phyloP scores from a whole-genome alignment of 2,329 filamentous ascomycete species.

The Penicillium corylophilum region DNA sequence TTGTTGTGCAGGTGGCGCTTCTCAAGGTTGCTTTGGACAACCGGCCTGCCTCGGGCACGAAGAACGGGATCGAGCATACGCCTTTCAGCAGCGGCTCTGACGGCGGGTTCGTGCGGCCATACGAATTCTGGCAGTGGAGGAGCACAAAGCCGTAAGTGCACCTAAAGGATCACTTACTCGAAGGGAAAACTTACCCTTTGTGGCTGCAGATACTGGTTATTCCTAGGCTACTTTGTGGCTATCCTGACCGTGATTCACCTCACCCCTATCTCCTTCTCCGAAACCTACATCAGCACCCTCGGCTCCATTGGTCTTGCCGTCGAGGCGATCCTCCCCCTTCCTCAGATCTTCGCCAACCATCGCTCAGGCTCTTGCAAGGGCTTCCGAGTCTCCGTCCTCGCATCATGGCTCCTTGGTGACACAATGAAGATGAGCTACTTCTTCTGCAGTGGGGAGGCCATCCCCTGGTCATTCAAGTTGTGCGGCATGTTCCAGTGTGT shows the following conservation, averaged over 20 bases:
- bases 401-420: conserved; percentile 51
- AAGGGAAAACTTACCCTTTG: conserved; percentile 7
- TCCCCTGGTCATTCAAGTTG: conserved; percentile 50
- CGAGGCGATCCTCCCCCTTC: conserved; percentile 49
- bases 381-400: conserved; percentile 49
- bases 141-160: conserved; percentile 49
- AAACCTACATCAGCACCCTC: conserved; percentile 45
- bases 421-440: conserved; percentile 53
- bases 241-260: conserved; percentile 54
- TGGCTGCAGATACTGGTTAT: conserved; percentile 54
- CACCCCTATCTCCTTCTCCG: conserved; percentile 45
- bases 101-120: conserved; percentile 49
- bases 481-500: conserved; percentile 51
- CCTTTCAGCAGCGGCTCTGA: conserved; percentile 38
- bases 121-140: conserved; percentile 65
- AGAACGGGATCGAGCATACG: conserved; percentile 42
- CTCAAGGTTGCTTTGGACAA: conserved; percentile 62
- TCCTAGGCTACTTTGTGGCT: conserved; percentile 54
- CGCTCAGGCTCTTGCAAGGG: conserved; percentile 49
- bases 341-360: conserved; percentile 50
- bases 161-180: background rate
- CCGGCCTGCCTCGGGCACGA: conserved; percentile 45
- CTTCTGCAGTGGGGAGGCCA: conserved; percentile 43
- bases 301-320: conserved; percentile 49
- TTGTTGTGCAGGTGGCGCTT: conserved; percentile 57